Evolutionary conservation across 345 rosid genomes (phyloP).

Genomic region (Erodium maritimum): DNA sequence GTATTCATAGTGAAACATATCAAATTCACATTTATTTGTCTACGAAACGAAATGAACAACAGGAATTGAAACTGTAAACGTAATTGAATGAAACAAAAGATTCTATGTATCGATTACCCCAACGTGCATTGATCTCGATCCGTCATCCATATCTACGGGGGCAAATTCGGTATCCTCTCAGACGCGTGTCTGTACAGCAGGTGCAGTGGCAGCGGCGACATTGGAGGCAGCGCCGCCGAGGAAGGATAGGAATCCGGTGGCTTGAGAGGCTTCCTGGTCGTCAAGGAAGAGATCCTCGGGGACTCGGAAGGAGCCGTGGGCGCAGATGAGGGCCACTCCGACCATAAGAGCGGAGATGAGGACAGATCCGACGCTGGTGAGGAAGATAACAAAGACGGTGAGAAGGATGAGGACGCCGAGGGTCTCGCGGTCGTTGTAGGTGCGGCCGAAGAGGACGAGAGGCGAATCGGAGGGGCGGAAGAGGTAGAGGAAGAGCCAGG

Average conservation of each 20-base stretch:
- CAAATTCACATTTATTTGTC: not conserved
- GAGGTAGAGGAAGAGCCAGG: slow-evolving; percentile 46
- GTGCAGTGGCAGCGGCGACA: slow-evolving; percentile 34
- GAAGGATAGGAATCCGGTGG: slow-evolving; percentile 41
- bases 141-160: no score
- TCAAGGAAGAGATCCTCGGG: slow-evolving; percentile 52
- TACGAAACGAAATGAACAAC: not conserved
- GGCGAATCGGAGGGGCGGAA: slow-evolving; percentile 47
- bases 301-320: slow-evolving; percentile 36
- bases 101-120: not conserved
- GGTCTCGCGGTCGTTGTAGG: slow-evolving; percentile 36
- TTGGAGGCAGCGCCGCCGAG: slow-evolving; percentile 39
- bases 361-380: slow-evolving; percentile 43
- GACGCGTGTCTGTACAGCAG: slow-evolving; percentile 23
- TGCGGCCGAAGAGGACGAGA: slow-evolving; percentile 32
- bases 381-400: slow-evolving; percentile 36
- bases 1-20: no score
- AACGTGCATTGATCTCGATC: no score
- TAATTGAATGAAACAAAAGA: not conserved
- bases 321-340: slow-evolving; percentile 33
- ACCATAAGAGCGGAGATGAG: slow-evolving; percentile 37
- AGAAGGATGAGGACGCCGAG: slow-evolving; percentile 28
- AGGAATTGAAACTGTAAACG: not conserved
- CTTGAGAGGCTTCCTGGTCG: slow-evolving; percentile 29
- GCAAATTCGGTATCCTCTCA: slow-evolving; percentile 7